Evolutionary conservation across 495 filamentous ascomycete species (phyloP).

Genomic region (Penicillium cinerascens): DNA sequence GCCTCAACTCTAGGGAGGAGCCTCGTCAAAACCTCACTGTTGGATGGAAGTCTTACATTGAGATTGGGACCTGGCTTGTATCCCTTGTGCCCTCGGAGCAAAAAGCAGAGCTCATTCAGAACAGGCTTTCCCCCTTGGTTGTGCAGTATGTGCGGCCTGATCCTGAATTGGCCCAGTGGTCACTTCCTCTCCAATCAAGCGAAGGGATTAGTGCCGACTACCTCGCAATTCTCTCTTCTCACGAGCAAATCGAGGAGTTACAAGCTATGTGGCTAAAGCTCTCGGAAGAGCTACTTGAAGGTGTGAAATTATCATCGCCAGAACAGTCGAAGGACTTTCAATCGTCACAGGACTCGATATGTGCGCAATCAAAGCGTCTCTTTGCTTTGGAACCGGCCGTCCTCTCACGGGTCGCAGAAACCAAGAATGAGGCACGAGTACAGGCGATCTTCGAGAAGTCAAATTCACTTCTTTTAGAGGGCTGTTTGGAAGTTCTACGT

Average conservation of each 20-base stretch:
- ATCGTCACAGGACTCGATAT: conserved; percentile 64
- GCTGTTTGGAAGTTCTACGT: conserved; percentile 48
- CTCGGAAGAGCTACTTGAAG: conserved; percentile 52
- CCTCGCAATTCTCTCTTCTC: conserved; percentile 27
- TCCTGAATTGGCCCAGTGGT: conserved; percentile 47
- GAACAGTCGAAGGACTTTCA: conserved; percentile 73
- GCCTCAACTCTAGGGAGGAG: conserved; percentile 71
- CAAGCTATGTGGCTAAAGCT: conserved; percentile 52
- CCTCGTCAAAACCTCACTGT: conserved; percentile 57
- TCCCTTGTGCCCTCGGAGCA: conserved; percentile 43
- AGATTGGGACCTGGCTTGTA: conserved; percentile 49
- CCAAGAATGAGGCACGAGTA: conserved; percentile 20
- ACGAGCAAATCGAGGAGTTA: conserved; percentile 30
- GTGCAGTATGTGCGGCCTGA: conserved; percentile 53
- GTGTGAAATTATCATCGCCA: conserved; percentile 66
- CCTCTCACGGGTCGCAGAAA: conserved; percentile 28
- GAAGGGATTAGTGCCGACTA: conserved; percentile 38
- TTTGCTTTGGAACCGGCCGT: conserved; percentile 54
- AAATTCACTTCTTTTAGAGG: conserved; percentile 41
- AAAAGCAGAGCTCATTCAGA: conserved; percentile 43
- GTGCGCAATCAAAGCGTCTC: conserved; percentile 57
- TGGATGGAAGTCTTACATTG: conserved; percentile 74
- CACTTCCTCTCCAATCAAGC: conserved; percentile 37
- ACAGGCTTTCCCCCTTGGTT: conserved; percentile 54
- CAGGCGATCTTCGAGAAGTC: conserved; percentile 23